Evolutionary conservation across 1,284 basidiomycete genomes (phyloP), one percentile per base, ranked within the genome.

Genomic region (Ganoderma lucidum): DNA sequence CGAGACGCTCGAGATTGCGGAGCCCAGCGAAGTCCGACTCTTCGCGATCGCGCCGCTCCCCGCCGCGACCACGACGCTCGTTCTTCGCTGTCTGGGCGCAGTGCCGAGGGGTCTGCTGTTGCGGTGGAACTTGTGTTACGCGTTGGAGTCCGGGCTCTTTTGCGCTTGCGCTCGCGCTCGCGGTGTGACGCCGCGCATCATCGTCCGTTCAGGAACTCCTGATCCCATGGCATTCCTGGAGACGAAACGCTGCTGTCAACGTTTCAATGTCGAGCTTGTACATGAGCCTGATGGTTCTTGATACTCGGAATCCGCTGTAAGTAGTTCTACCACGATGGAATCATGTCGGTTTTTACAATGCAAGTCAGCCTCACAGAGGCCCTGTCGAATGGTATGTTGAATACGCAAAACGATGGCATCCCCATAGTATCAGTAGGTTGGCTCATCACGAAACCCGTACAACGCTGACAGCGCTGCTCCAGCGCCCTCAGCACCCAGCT

Each of bases 1-100:
- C 42, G 72, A 78, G 66, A 74, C 65, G 39, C 48, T 80, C 12
- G 75, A 77, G 66, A 70, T 77, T 12, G 71, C 76, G 62, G 68
- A 70, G 39, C 51, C 60, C 68, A 12, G 62, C 65, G 67, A 67
- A 70, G 28, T 41, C 39, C 39, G 0, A 14, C 56, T 77, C 42
- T 56, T 70, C 14, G 67, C 60, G 44, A 63, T 72, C 62, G 66
- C 61, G 66, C 66, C 69, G 17, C 51, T 78, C 23, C 77, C 76
- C 10, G 39, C 66, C 62, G 74, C 71, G 63, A 64, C 78, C 59
- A 72, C 62, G 19, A 77, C 74, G 48, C 58, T 78, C 15, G 71
- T 74, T 32, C 56, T 79, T n/a, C 66, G 65, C 23, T 58, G 70
- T 56, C 69, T 71, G 5, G 62, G 63, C 8, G 2, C 12, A 10